Conservation (phyloP, 305 asterid species). For the Fraxinus xanthoxyloides region DNA sequence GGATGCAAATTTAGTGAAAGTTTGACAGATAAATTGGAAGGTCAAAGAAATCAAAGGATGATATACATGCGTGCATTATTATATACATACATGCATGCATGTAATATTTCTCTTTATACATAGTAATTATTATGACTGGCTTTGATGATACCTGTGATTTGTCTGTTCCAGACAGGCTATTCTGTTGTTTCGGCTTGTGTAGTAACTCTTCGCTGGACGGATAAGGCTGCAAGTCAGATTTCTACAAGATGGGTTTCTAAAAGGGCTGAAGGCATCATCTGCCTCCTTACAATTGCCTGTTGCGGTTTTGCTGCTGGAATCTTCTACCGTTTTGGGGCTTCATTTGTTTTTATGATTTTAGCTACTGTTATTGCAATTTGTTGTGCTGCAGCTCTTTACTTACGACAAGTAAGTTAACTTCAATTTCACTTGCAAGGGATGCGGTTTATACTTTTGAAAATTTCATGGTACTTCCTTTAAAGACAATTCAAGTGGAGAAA, state of each 20-base stretch:
- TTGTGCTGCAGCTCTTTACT: conserved; percentile 55
- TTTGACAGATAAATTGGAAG: not conserved
- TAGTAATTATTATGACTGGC: not conserved
- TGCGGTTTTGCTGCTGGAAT: conserved; percentile 79
- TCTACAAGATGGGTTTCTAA: conserved; percentile 42
- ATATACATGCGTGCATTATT: not conserved
- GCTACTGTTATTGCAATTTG: conserved; percentile 51
- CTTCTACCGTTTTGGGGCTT: conserved; percentile 64
- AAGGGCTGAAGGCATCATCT: conserved; percentile 64
- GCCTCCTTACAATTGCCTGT: conserved; percentile 60
- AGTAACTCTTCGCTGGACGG: conserved; percentile 78
- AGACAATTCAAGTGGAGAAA: not conserved
- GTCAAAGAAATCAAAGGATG: not conserved
- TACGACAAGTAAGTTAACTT: conserved; percentile 64
- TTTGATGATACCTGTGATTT: conserved; percentile 21
- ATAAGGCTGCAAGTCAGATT: conserved; percentile 39
- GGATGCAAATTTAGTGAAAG: not conserved
- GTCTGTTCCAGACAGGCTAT: conserved; percentile 76
- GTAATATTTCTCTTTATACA: not conserved
- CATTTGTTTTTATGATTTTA: conserved; percentile 50
- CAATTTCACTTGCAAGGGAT: not conserved
- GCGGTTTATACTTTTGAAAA: not conserved
- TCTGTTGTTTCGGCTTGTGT: conserved; percentile 95
- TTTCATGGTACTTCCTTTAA: not conserved
- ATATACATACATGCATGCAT: not conserved